Evolutionary conservation across 2,329 filamentous ascomycete species (phyloP), one percentile per base, ranked within the genome.

Genomic region (Monosporascus sp.): DNA sequence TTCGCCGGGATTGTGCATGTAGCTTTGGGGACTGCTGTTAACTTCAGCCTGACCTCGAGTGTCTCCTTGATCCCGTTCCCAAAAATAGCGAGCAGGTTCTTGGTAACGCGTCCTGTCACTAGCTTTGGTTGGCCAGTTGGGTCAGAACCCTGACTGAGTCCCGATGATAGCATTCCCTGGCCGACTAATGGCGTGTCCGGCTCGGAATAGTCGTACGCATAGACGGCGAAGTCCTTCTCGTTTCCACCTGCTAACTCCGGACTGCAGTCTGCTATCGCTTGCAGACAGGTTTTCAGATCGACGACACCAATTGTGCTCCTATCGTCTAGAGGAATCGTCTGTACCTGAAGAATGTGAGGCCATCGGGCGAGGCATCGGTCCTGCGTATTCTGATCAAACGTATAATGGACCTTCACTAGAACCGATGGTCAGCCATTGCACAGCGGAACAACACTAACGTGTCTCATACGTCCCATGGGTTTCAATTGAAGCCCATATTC

Each of bases 131-230:
- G 79, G 22, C 45, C 55, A 20, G 56, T 52, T 4, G 49, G 27
- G 20, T 55, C 57, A 17, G 48, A 44, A 43, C 52, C 16, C 78
- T 52, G 79, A 65, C 67, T 83, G 46, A 97, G 78, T 22, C 87
- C 84, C 81, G 88, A 88, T 38, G 94, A 97, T 20, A 99, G 78
- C 85, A 97, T 90, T 51, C 95, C 94, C 71, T 99, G 93, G 22
- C 94, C 94, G 24, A 97, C 93, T 52, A 97, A 79, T 51, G 95
- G 94, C 19, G 87, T 90, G 66, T 97, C 92, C 59, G 89, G 89
- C 72, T 99, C 94, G 14, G 94, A 97, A 70, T 93, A 97, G 71
- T 99, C 94, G 74, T 91, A 90, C 31, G 93, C 91, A 72, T 99
- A 99, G 53, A 99, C 86, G n/a, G 91, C 94, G 73, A 94, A 99